Conservation (phyloP, 169 alveolate species). For the Eimeria falciformis region DNA sequence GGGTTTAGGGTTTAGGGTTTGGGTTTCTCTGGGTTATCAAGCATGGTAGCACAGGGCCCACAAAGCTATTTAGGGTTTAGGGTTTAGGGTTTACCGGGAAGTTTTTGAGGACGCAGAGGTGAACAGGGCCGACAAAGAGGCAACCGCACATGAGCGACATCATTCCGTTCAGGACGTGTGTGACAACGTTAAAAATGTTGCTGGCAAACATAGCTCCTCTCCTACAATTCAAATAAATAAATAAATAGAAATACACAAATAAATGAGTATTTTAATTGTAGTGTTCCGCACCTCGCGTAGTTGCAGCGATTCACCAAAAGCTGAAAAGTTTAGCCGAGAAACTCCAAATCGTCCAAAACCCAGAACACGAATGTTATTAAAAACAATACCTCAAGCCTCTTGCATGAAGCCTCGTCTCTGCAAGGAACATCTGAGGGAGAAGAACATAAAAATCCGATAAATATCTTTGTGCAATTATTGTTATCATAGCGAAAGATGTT, state of each 20-base stretch:
- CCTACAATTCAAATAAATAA: neutral
- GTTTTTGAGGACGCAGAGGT: conserved; percentile 87
- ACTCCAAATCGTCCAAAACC: neutral
- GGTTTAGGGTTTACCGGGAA: conserved; percentile 83
- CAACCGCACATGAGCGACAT: conserved; percentile 91
- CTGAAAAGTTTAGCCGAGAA: neutral
- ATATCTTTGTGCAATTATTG: neutral
- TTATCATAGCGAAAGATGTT: neutral
- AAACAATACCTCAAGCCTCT: conserved; percentile 68
- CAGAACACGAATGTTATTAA: neutral
- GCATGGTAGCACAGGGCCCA: too few species aligned
- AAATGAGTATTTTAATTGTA: too few species aligned
- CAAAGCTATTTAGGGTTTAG: neutral
- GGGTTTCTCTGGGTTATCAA: too few species aligned
- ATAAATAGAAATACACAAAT: neutral
- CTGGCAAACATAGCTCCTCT: conserved; percentile 48
- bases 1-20: neutral
- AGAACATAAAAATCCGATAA: neutral
- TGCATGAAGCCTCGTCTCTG: conserved; percentile 69
- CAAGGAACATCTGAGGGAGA: conserved; percentile 71
- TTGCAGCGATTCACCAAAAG: conserved; percentile 70
- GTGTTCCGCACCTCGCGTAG: conserved; percentile 32
- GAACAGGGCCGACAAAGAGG: conserved; percentile 90
- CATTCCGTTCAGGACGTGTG: conserved; percentile 88
- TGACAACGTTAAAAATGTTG: conserved; percentile 79